Conservation (phyloP, 768 basidiomycete species). For the Boletus fagicola region DNA sequence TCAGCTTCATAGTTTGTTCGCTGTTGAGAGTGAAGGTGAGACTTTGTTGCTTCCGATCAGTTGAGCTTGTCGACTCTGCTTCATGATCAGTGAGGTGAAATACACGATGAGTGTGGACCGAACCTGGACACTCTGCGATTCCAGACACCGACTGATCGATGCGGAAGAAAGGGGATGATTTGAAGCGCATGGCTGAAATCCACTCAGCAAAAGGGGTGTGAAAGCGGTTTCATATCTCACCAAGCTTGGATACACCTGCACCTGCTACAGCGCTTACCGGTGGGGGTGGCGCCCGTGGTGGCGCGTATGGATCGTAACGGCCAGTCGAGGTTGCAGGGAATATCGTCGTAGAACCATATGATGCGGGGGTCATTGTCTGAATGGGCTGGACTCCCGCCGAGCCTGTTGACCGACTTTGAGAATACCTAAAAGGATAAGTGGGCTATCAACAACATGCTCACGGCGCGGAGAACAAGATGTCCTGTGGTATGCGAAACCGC, state of each 20-base stretch:
- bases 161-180: conserved; percentile 74
- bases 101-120: conserved; percentile 8
- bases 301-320: conserved; percentile 68
- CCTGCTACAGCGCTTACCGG: conserved; percentile 38
- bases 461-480: neutral
- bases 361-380: conserved; percentile 18
- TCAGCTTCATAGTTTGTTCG: conserved; percentile 64
- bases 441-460: conserved; percentile 18
- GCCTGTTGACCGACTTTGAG: conserved; percentile 26
- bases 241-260: conserved; percentile 26
- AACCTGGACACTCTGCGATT: conserved; percentile 79
- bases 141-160: conserved; percentile 63
- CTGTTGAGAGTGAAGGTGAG: conserved; percentile 62
- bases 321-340: conserved; percentile 32
- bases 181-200: conserved; percentile 65
- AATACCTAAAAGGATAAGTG: conserved; percentile 25
- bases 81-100: conserved; percentile 4
- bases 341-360: conserved; percentile 24
- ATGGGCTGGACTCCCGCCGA: conserved; percentile 24
- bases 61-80: conserved; percentile 73
- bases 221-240: conserved; percentile 23
- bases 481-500: conserved; percentile 9
- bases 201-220: conserved; percentile 11
- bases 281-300: conserved; percentile 46
- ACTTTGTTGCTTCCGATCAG: conserved; percentile 67